Base-by-base conservation (phyloP, 2,329 filamentous ascomycete species). In the Penicillium sp. region DNA sequence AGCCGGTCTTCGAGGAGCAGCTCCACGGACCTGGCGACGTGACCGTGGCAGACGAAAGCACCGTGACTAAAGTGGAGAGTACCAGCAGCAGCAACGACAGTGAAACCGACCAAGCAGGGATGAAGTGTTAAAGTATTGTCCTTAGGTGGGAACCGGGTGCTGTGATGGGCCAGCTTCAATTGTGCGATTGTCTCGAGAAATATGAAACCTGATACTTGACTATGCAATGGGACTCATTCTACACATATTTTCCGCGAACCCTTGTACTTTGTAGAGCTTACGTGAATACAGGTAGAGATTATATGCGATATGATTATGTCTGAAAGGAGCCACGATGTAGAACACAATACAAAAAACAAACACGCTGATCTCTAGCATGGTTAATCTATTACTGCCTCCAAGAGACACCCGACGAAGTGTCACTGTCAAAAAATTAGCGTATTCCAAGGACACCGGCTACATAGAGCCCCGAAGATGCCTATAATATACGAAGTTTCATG, bases 1-100 rank as follows among this genome's bases (percentile, higher is more conserved):
- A 98, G 73, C 93, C 93, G 44, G 91, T 96, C 73, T 97, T 97
- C 70, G 93, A 98, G 78, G 93, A 97, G 80, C 86, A 87, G 58
- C 65, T 95, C 62, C 92, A 96, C 73, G 92, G 91, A 33, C 85
- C 89, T 19, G 72, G 79, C 56, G 81, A 82, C 30, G 86, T 87
- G 56, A 82, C 38, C 8, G 49, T 22, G 15, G 35, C 54, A 24
- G 64, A 68, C 53, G 70, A 62, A 24, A 55, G 45, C 28, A 47
- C 56, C 3, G 64, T 69, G 38, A 69, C 56, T n/a, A 72, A 73
- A 40, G 51, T 68, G 35, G 65, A 68, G 17, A 87, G 55, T 73
- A 80, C 59, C 85, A 89, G 64, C 77, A 84, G 80, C 85, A 62
- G 72, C 56, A 66, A 62, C 47, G 68, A 65, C 6, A 70, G 71